Base-by-base conservation (phyloP, 1,139 yeast species). In the Saccharomyces hybrid region DNA sequence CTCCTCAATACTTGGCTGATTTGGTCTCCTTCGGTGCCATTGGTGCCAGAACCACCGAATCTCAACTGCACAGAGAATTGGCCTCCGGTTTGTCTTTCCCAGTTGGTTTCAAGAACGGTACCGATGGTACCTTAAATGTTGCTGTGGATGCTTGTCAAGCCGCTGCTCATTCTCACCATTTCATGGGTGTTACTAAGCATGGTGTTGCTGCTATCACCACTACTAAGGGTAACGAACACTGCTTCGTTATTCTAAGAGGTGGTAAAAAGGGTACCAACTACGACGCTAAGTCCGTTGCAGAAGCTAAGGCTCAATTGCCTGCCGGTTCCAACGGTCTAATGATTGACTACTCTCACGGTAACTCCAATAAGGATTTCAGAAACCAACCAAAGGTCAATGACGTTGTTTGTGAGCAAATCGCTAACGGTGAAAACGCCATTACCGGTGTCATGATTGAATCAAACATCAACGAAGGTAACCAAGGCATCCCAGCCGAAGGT, bases 1-100 rank as follows among this genome's bases (percentile, higher is more conserved):
- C 97, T 27, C 99, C 99, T n/a, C 99, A 93, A 78, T 93, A 82
- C 78, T 79, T 93, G 63, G 86, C 95, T 29, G 99, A 93, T 73
- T 78, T 90, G 63, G 80, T 93, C 64, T 87, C 96, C 47, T 84
- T 93, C 63, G 99, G 99, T 63, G 99, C 99, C 57, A 89, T 93
- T 75, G 99, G 99, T 68, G 99, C 99, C 54, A 84, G 99, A 78
- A 93, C 99, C 58, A 93, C 99, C 53, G 99, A 93, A 77, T 89
- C 97, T 52, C 99, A 93, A 75, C 81, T 93, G 60, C 99, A 93
- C 77, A 85, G 99, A 74, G 99, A 93, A 75, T 80, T 93, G 66
- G 95, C 98, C 23, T 89, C 97, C 4, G 99, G 98, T 51, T 79
- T 93, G 61, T 87, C 96, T 9, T 93, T 93, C 91, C 99, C 99